These are phyloP conservation scores for Anthracocystis setariae DNA, from an alignment of 1,284 basidiomycete genomes.

Conservation along the genomic window DNA sequence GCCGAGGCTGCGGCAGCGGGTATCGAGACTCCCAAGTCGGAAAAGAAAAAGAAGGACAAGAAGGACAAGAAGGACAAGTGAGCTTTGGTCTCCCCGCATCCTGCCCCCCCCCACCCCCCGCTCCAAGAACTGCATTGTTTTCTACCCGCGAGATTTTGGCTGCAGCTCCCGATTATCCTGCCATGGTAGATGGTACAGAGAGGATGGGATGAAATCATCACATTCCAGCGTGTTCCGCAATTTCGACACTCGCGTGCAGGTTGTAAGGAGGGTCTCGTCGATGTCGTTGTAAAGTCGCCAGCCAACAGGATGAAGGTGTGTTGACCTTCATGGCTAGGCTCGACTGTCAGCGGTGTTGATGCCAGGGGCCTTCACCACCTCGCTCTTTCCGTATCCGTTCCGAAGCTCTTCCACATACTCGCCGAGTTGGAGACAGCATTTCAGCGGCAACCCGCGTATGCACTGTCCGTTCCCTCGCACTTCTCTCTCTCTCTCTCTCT, in stretches of 20 bases:
- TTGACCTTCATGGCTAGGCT: constrained; percentile 1
- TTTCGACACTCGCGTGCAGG: constrained; percentile 1
- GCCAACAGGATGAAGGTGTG: constrained; percentile 8
- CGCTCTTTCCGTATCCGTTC: constrained; percentile 1
- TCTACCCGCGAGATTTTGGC: constrained; percentile 1
- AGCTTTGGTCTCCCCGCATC: neutral
- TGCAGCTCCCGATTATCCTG: constrained; percentile 34
- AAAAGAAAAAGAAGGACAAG: constrained; percentile 62
- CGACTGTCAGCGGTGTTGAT: too few relatives aligned
- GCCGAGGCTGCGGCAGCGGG: constrained; percentile 53
- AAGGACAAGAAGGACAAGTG: constrained; percentile 61
- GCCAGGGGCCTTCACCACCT: constrained; percentile 5
- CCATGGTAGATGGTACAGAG: constrained; percentile 28
- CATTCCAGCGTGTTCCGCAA: neutral
- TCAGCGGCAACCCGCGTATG: constrained; percentile 51
- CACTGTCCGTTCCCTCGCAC: neutral
- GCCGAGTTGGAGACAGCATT: constrained; percentile 16
- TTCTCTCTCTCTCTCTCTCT: neutral
- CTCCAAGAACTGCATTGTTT: constrained; percentile 1
- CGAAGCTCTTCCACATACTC: neutral
- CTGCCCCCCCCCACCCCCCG: neutral
- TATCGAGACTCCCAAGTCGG: constrained; percentile 49
- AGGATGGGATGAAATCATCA: constrained; percentile 24
- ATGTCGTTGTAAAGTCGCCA: neutral
- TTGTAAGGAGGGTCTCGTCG: constrained; percentile 18